These are phyloP conservation scores for Arachnopeziza araneosa DNA, from an alignment of 2,329 filamentous ascomycete genomes.

Conservation along the genomic window DNA sequence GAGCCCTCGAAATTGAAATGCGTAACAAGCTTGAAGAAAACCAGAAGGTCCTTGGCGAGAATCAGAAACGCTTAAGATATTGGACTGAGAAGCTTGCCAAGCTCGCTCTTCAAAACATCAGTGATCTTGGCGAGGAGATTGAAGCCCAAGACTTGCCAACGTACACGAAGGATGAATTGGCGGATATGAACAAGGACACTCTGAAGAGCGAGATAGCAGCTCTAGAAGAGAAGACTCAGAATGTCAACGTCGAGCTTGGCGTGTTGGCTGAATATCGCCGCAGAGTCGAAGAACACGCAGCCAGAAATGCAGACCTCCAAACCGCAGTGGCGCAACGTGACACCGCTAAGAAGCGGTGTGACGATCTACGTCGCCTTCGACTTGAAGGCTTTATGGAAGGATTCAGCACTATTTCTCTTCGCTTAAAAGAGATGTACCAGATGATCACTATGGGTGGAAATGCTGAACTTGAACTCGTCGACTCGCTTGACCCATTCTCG, in stretches of 20 bases:
- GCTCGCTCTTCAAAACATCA: constrained; percentile 74
- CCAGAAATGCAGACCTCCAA: constrained; percentile 77
- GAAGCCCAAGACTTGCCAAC: constrained; percentile 60
- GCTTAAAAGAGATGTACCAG: constrained; percentile 99
- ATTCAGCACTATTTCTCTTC: constrained; percentile 87
- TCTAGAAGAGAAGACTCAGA: constrained; percentile 72
- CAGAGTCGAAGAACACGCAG: constrained; percentile 74
- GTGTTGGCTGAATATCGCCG: constrained; percentile 87
- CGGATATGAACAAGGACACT: constrained; percentile 59
- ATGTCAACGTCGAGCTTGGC: constrained; percentile 78
- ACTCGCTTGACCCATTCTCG: constrained; percentile 91
- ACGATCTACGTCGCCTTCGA: constrained; percentile 83
- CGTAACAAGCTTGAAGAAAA: constrained; percentile 96
- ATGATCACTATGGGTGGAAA: constrained; percentile 99
- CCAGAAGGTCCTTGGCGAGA: constrained; percentile 81
- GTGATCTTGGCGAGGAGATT: constrained; percentile 57
- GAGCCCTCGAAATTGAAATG: constrained; percentile 94
- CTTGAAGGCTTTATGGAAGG: constrained; percentile 98
- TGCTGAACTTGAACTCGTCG: constrained; percentile 92
- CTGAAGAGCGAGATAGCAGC: constrained; percentile 61
- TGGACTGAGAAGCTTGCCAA: constrained; percentile 90
- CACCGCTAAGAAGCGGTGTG: constrained; percentile 82
- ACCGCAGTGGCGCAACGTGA: constrained; percentile 74
- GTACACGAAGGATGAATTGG: constrained; percentile 68
- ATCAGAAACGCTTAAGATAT: constrained; percentile 75